Evolutionary conservation across 192 early-diverging fungal genomes (phyloP).

Genomic region (Backusella australiensis): DNA sequence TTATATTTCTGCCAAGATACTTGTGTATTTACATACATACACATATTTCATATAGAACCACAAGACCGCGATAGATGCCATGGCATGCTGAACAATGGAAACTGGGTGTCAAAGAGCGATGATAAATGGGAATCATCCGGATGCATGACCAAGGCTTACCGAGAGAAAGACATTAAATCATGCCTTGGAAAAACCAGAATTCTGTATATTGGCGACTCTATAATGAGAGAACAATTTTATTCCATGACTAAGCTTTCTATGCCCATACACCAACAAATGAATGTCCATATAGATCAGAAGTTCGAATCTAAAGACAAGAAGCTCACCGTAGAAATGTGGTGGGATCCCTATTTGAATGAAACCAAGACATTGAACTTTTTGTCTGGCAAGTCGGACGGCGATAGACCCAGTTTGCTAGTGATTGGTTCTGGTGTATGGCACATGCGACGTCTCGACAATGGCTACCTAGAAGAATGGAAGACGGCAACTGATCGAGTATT

Average conservation of each 20-base stretch:
- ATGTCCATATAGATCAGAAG: not conserved
- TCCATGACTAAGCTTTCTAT: slow-evolving; percentile 41
- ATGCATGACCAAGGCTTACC: slow-evolving; percentile 59
- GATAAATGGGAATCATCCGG: slow-evolving; percentile 59
- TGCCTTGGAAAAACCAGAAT: slow-evolving; percentile 50
- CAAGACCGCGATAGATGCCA: slow-evolving; percentile 39
- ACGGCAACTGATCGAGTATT: slow-evolving; percentile 39
- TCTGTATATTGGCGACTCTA: slow-evolving; percentile 70
- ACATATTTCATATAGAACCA: slow-evolving; percentile 30
- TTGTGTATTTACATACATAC: not conserved
- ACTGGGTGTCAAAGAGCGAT: slow-evolving; percentile 42
- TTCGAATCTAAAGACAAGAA: slow-evolving; percentile 19
- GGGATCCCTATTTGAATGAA: slow-evolving; percentile 70
- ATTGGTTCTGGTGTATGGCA: slow-evolving; percentile 66
- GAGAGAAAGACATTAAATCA: slow-evolving; percentile 24
- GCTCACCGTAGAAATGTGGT: slow-evolving; percentile 56
- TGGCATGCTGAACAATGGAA: slow-evolving; percentile 50
- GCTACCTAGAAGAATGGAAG: slow-evolving; percentile 46
- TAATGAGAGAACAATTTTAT: slow-evolving; percentile 61
- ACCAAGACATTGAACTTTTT: slow-evolving; percentile 34
- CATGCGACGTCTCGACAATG: slow-evolving; percentile 49
- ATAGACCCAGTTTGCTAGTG: slow-evolving; percentile 41
- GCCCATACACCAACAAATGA: slow-evolving; percentile 23
- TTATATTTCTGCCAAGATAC: not conserved
- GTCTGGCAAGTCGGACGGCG: slow-evolving; percentile 1